These are phyloP conservation scores for Picea glauca DNA, from an alignment of 75 land plant species.

Conservation along the genomic window DNA sequence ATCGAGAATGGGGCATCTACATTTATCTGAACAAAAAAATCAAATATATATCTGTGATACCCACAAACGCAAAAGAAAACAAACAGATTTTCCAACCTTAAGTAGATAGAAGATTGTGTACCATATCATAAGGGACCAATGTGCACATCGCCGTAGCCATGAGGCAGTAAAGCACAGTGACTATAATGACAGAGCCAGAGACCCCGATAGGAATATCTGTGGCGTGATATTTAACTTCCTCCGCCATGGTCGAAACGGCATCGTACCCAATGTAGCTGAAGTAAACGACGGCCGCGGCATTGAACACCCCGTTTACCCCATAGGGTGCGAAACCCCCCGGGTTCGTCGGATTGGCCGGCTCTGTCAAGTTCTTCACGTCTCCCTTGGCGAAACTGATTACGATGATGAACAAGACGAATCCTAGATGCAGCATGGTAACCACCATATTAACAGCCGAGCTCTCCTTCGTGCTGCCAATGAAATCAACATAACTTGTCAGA, in stretches of 20 bases:
- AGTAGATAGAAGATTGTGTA: conserved; percentile 8
- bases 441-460: conserved; percentile 81
- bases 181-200: conserved; percentile 77
- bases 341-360: conserved; percentile 38
- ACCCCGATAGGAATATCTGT: conserved; percentile 87
- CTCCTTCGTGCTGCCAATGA: conserved; percentile 64
- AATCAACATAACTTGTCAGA: neutral
- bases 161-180: conserved; percentile 82
- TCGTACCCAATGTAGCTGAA: conserved; percentile 94
- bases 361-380: conserved; percentile 45
- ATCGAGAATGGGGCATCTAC: conserved; percentile 66
- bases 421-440: conserved; percentile 61
- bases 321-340: conserved; percentile 73
- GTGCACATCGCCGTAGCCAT: conserved; percentile 78
- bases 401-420: conserved; percentile 75
- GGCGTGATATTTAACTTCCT: conserved; percentile 68
- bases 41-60: too few species aligned
- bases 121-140: conserved; percentile 84
- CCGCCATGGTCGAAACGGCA: conserved; percentile 94
- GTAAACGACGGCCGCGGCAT: conserved; percentile 88
- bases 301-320: conserved; percentile 73
- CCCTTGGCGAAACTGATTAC: conserved; percentile 74
- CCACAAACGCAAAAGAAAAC: neutral
- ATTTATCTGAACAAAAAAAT: conserved; percentile 50
- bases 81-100: neutral